Evolutionary conservation across 352 stramenopile species (phyloP).

Genomic region (Globisporangium barbulae): DNA sequence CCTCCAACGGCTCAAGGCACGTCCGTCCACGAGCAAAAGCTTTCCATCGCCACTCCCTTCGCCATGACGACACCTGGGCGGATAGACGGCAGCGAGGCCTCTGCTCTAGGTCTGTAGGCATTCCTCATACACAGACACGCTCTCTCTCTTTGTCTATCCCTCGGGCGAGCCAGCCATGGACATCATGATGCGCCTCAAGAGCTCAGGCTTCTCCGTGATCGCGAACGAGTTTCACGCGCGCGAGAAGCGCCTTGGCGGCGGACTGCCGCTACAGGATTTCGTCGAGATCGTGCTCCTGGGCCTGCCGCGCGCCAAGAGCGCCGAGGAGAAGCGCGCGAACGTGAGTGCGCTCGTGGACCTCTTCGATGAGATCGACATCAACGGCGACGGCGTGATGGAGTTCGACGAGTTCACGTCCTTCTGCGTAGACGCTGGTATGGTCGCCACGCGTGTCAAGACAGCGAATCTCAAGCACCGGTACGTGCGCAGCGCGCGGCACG

Average conservation of each 20-base stretch:
- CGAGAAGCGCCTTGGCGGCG: conserved; percentile 51
- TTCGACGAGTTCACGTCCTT: conserved; percentile 88
- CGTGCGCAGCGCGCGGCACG: conserved; percentile 46
- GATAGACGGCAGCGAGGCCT: no score
- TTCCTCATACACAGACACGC: not conserved
- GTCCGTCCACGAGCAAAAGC: no score
- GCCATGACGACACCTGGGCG: no score
- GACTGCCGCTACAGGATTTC: conserved; percentile 69
- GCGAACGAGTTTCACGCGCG: conserved; percentile 72
- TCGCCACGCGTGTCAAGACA: conserved; percentile 48
- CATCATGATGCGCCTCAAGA: conserved; percentile 81
- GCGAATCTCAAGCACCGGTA: conserved; percentile 70
- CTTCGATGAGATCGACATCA: conserved; percentile 88
- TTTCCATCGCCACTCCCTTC: no score
- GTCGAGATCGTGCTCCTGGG: conserved; percentile 74
- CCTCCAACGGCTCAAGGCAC: no score
- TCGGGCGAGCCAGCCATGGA: conserved; percentile 39
- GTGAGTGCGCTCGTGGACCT: conserved; percentile 67
- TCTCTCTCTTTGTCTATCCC: no score
- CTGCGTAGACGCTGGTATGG: conserved; percentile 84
- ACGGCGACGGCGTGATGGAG: conserved; percentile 81
- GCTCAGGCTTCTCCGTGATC: conserved; percentile 69
- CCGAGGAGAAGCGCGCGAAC: conserved; percentile 47
- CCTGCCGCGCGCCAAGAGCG: conserved; percentile 37
- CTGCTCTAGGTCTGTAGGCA: not conserved